Base-by-base conservation (phyloP, 306 rosid species). In the Myrica gale region DNA sequence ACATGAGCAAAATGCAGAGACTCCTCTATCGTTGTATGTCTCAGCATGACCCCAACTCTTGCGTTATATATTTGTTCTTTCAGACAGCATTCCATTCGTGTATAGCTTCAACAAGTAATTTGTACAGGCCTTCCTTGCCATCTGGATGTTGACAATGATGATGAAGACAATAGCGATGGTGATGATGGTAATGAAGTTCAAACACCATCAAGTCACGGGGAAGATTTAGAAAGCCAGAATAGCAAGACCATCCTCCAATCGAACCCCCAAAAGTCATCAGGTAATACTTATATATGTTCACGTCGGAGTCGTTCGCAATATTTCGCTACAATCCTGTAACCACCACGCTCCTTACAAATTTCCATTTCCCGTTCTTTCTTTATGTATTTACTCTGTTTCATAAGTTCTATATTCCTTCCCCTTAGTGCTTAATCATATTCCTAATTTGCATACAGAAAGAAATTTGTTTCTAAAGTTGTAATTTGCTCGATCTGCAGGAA, bases 401-500 rank as follows among this genome's bases (percentile, higher is more conserved):
- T 44, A 44, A 4, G 10, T 8, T 0, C 52, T 47, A 47, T 47
- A 47, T 47, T 47, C 52, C 9, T 47, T 10, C 2, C 51, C 11
- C 51, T 47, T 7, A 47, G 15, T 0, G 13, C 15, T 10, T 52
- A 23, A 23, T n/a, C n/a, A n/a, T n/a, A n/a, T n/a, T n/a, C n/a
- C n/a, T n/a, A n/a, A n/a, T n/a, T n/a, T n/a, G n/a, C n/a, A n/a
- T n/a, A n/a, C n/a, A n/a, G n/a, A n/a, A n/a, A n/a, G n/a, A n/a
- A n/a, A n/a, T n/a, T n/a, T n/a, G 13, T 5, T 10, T 52, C n/a
- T 52, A 52, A 48, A 23, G 26, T 23, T 23, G 1, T 10, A 48
- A 52, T 55, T 55, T 55, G 9, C 10, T 5, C 53, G 2, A 73
- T 55, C 3, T 47, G 43, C 79, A 75, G 79, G 43, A 65, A 41